Evolutionary conservation across 306 rosid genomes (phyloP), one percentile per base, ranked within the genome.

Genomic region (Alnus rubra): DNA sequence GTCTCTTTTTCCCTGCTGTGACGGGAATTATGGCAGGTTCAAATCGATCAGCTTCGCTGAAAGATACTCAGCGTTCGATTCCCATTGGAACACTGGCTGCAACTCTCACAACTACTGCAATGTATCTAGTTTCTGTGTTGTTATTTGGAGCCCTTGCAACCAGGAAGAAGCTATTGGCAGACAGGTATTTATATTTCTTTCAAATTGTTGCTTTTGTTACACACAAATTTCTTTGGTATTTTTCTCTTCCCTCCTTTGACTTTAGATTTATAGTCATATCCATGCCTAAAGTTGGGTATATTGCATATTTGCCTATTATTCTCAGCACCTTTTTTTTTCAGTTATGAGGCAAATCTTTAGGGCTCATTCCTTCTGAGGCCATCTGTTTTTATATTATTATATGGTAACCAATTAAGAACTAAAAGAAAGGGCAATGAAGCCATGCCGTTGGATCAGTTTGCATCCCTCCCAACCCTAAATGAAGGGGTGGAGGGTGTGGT

Each of bases 21-120:
- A 95, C 99, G 7, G 99, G 99, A 85, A 95, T 95, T 80, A 95
- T 95, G 99, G 99, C 99, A 69, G 99, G 99, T 78, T 95, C 99
- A 78, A 95, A 95, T 84, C 89, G 99, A 84, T 95, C 98, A 63
- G 91, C 98, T 49, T 95, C 99, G 64, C 87, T 95, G 74, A 91
- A 85, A 84, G 99, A 95, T 85, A 95, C 99, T 78, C 99, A 95
- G 86, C 94, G 88, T 74, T 95, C 99, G 78, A 95, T 95, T 88
- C 99, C 99, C 77, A 71, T 95, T 39, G 99, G 99, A 86, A 95
- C 99, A 51, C 76, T 95, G 84, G 79, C 96, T 80, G 98, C 99
- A 65, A 95, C 98, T 75, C 93, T 95, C 80, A 15, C 83, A 54
- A 95, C 99, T 55, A 84, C 98, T 45, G 37, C 8, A 71, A 63